Conservation (phyloP, 2,329 filamentous ascomycete species). For the Orbilia quercus region DNA sequence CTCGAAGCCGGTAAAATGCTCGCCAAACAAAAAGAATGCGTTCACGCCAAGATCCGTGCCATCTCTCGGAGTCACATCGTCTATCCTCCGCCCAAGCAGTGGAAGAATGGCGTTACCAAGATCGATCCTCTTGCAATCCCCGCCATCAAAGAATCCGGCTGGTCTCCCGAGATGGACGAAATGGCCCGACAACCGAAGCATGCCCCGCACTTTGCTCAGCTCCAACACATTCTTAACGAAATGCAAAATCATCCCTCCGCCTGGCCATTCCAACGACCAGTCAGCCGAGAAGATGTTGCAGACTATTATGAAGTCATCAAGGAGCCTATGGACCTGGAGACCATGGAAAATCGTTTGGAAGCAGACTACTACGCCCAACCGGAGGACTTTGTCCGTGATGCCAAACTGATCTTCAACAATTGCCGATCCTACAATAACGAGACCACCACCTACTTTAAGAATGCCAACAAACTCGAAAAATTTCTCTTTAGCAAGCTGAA, state of each 20-base stretch:
- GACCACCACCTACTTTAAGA: slow-evolving; percentile 93
- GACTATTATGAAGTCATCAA: slow-evolving; percentile 99
- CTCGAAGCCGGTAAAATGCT: slow-evolving; percentile 93
- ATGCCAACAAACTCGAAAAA: slow-evolving; percentile 83
- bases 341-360: slow-evolving; percentile 95
- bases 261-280: slow-evolving; percentile 94
- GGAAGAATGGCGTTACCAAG: slow-evolving; percentile 77
- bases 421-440: slow-evolving; percentile 97
- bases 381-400: slow-evolving; percentile 91
- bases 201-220: slow-evolving; percentile 93
- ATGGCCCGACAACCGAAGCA: slow-evolving; percentile 93
- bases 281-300: slow-evolving; percentile 95
- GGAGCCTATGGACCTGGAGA: slow-evolving; percentile 83
- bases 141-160: slow-evolving; percentile 81
- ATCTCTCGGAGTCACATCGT: slow-evolving; percentile 89
- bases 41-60: slow-evolving; percentile 92
- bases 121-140: slow-evolving; percentile 89
- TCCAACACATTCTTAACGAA: slow-evolving; percentile 91
- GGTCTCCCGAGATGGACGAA: slow-evolving; percentile 98
- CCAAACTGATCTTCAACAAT: slow-evolving; percentile 90
- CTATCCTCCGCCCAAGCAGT: slow-evolving; percentile 84
- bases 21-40: slow-evolving; percentile 94
- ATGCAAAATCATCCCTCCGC: slow-evolving; percentile 92
- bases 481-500: slow-evolving; percentile 62
- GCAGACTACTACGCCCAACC: slow-evolving; percentile 90